These are phyloP conservation scores for Coniochaeta pulveracea DNA, from an alignment of 2,329 filamentous ascomycete genomes.

Conservation along the genomic window DNA sequence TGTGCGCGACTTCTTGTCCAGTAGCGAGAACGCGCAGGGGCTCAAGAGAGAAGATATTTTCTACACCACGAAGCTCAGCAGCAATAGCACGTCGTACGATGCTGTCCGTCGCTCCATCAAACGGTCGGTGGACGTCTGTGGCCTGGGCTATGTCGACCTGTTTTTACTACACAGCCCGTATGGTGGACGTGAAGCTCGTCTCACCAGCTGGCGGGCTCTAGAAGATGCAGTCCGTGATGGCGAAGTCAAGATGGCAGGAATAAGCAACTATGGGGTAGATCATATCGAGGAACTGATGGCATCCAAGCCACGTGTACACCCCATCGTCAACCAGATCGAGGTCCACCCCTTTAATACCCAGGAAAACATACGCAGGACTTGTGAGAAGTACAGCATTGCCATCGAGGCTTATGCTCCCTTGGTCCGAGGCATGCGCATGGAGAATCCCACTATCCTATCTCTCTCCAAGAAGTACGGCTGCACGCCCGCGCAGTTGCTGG, in stretches of 20 bases:
- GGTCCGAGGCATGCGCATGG: constrained; percentile 58
- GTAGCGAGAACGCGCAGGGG: constrained; percentile 30
- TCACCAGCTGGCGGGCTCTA: constrained; percentile 66
- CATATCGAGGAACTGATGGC: constrained; percentile 63
- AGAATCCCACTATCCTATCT: constrained; percentile 48
- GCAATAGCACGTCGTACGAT: constrained; percentile 54
- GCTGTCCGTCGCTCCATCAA: constrained; percentile 55
- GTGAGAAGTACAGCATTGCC: constrained; percentile 53
- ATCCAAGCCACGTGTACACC: constrained; percentile 47
- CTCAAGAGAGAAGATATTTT: constrained; percentile 60
- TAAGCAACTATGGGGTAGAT: constrained; percentile 68
- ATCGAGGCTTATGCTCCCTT: constrained; percentile 75
- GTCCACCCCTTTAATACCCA: constrained; percentile 76
- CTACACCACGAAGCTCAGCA: constrained; percentile 70
- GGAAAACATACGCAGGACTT: constrained; percentile 52
- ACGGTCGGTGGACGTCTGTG: constrained; percentile 50
- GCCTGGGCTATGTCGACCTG: constrained; percentile 65
- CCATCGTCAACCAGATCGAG: constrained; percentile 71
- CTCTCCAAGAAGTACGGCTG: constrained; percentile 59
- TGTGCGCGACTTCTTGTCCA: constrained; percentile 45
- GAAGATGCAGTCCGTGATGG: constrained; percentile 66
- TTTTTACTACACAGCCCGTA: constrained; percentile 74
- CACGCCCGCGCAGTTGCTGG: constrained; percentile 61
- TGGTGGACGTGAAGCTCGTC: constrained; percentile 54
- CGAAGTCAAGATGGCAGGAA: constrained; percentile 59